Evolutionary conservation across 2,329 filamentous ascomycete genomes (phyloP).

Genomic region (Trichothecium roseum): DNA sequence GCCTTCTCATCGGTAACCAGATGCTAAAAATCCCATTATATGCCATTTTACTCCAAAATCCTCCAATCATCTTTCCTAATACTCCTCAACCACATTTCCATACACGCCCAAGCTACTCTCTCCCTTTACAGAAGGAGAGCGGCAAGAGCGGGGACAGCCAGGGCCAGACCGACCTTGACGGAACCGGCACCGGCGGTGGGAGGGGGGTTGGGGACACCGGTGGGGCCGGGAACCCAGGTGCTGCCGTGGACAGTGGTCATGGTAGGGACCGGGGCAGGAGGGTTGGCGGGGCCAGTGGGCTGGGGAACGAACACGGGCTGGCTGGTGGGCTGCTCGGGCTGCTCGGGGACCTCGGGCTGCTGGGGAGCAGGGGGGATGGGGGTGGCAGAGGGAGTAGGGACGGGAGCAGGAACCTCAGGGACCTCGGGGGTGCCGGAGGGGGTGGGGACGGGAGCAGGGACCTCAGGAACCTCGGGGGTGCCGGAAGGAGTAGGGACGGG

Average conservation of each 20-base stretch:
- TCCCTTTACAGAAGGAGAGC: conserved; percentile 6
- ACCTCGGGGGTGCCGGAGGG: conserved; percentile 1
- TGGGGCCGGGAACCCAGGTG: conserved; percentile 1
- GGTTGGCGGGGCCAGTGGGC: neutral
- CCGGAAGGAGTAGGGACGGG: neutral
- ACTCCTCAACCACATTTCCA: too few relatives aligned
- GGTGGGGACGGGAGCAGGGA: neutral
- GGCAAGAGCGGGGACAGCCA: conserved; percentile 4
- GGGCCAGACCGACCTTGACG: conserved; percentile 7
- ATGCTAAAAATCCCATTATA: neutral
- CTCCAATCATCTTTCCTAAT: too few relatives aligned
- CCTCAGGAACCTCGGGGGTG: neutral
- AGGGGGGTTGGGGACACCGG: conserved; percentile 1
- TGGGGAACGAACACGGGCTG: neutral
- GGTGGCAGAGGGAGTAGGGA: conserved; percentile 1
- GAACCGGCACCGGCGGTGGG: conserved; percentile 5
- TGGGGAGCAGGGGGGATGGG: neutral
- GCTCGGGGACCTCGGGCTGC: neutral
- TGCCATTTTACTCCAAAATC: neutral
- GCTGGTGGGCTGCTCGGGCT: neutral
- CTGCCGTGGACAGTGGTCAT: conserved; percentile 2
- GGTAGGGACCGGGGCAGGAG: conserved; percentile 1
- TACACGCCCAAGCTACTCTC: neutral
- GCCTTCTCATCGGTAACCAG: neutral
- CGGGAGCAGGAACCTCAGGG: neutral